A percentile compares a stretch with the other conserved stretches of the same genome.
Conservation (phyloP, 2,329 filamentous ascomycete genomes). For the Mollisiaceae sp. region DNA sequence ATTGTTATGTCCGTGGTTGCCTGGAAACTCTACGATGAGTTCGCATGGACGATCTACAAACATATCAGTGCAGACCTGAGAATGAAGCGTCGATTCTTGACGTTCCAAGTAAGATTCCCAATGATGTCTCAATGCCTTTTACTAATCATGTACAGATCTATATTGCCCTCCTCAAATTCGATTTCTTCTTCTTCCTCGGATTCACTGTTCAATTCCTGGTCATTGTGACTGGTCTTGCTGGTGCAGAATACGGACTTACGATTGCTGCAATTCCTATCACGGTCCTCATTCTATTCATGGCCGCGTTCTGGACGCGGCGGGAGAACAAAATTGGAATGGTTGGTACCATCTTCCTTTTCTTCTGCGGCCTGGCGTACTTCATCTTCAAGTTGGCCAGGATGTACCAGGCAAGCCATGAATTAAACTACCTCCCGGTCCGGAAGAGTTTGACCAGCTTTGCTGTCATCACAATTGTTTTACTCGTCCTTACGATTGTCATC, state of each 20-base stretch:
- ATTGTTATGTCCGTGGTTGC: conserved; percentile 76
- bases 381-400: conserved; percentile 98
- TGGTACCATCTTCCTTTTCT: conserved; percentile 80
- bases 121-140: not conserved
- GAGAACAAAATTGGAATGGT: conserved; percentile 83
- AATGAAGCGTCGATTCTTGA: conserved; percentile 95
- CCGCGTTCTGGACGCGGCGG: conserved; percentile 82
- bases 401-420: conserved; percentile 68
- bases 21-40: conserved; percentile 98
- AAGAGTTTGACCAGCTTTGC: conserved; percentile 92
- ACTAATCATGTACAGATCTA: conserved; percentile 73
- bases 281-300: conserved; percentile 83
- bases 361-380: conserved; percentile 91
- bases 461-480: conserved; percentile 86
- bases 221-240: conserved; percentile 73
- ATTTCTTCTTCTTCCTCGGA: conserved; percentile 99
- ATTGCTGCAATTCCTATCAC: conserved; percentile 90
- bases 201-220: conserved; percentile 99
- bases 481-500: conserved; percentile 86
- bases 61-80: conserved; percentile 96
- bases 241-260: conserved; percentile 83
- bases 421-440: conserved; percentile 76
- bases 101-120: conserved; percentile 78
- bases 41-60: conserved; percentile 99
- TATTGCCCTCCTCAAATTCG: conserved; percentile 96